These are phyloP conservation scores for Voacanga thouarsii DNA, from an alignment of 257 asterid species.

Conservation along the genomic window DNA sequence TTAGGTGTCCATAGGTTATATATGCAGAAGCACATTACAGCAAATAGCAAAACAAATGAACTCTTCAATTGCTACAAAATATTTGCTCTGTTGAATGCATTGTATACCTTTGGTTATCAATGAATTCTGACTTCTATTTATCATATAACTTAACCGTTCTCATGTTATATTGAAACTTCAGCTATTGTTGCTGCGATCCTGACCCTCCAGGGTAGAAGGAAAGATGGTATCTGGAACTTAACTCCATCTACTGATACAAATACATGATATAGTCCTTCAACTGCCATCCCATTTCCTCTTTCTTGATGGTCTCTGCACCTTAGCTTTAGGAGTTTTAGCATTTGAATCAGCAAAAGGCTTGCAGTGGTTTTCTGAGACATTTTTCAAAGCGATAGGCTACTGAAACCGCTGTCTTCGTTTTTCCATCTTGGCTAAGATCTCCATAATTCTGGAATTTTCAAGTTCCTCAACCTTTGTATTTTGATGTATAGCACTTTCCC, in stretches of 20 bases:
- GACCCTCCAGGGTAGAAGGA: neutral
- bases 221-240: neutral
- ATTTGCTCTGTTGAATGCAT: neutral
- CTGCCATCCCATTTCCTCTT: conserved; percentile 61
- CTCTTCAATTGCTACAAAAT: neutral
- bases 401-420: conserved; percentile 56
- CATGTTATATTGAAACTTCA: neutral
- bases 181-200: no score
- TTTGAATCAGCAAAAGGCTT: conserved; percentile 20
- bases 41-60: neutral
- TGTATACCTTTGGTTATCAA: conserved; percentile 4
- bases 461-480: conserved; percentile 22
- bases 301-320: conserved; percentile 48
- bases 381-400: conserved; percentile 32
- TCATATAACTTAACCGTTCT: neutral
- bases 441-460: conserved; percentile 43
- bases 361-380: conserved; percentile 29
- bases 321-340: conserved; percentile 23
- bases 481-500: conserved; percentile 18
- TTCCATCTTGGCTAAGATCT: conserved; percentile 64
- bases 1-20: no score
- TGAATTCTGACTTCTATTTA: neutral
- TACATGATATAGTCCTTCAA: conserved; percentile 5
- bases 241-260: neutral
- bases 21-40: neutral